Conservation (phyloP, 179 eudicot species). For the Vitellaria paradoxa region DNA sequence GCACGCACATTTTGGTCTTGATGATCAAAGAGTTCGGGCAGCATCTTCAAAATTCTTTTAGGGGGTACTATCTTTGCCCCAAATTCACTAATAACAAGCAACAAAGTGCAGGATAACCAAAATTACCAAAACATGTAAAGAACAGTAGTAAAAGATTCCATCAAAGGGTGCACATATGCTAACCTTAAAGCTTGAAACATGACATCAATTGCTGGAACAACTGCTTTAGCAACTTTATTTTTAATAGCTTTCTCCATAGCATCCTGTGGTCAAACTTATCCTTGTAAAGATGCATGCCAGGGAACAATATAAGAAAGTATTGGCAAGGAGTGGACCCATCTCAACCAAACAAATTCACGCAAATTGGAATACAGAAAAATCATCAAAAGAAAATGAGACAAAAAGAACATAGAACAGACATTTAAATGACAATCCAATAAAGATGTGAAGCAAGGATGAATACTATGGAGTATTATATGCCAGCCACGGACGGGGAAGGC, state of each 20-base stretch:
- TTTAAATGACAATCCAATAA: slow-evolving; percentile 1
- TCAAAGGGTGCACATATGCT: neutral
- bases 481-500: too few relatives aligned
- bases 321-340: neutral
- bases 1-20: slow-evolving; percentile 99
- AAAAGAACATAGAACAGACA: neutral
- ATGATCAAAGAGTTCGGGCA: slow-evolving; percentile 99
- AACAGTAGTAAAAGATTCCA: neutral
- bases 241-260: slow-evolving; percentile 99
- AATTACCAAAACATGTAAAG: neutral
- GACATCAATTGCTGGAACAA: slow-evolving; percentile 98
- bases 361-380: neutral
- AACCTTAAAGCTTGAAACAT: slow-evolving; percentile 99
- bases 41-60: slow-evolving; percentile 95
- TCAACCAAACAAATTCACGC: neutral
- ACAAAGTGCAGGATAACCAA: slow-evolving; percentile 5
- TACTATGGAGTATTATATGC: neutral
- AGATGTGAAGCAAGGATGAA: neutral
- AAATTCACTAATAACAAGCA: slow-evolving; percentile 65
- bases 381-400: too few relatives aligned
- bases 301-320: neutral
- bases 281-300: slow-evolving; percentile 1
- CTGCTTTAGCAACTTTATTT: slow-evolving; percentile 95
- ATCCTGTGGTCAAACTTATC: slow-evolving; percentile 50
- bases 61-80: slow-evolving; percentile 95